Evolutionary conservation across 1,284 basidiomycete species (phyloP), one percentile per base, ranked within the genome.

Genomic region (Moesziomyces parantarcticus): DNA sequence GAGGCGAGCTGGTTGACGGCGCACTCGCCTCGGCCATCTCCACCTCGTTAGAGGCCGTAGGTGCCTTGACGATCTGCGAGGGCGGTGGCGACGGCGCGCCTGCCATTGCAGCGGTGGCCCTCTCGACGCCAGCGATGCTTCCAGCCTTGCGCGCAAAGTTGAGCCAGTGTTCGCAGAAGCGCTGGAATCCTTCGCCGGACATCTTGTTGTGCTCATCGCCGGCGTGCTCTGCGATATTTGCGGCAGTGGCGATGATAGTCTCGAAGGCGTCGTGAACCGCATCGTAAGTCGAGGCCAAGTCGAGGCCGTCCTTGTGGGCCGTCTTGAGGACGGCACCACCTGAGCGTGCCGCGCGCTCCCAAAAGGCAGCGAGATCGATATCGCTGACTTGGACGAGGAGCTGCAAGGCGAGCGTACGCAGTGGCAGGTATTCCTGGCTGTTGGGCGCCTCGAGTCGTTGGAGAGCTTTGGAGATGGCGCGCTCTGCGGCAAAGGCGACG

Each of bases 91-190:
- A 16, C 26, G n/a, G 22, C 14, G 25, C 22, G 9, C 43, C 32
- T 26, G 65, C 50, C 57, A 70, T 49, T 14, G 56, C 69, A 23
- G 52, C 56, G 10, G 59, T 63, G 13, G 69, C 69, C 11, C 63
- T 58, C 11, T 72, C 69, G 18, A 72, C 50, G 10, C 69, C 62
- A n/a, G 22, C 22, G 7, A 56, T 46, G 54, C 60, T 67, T 20
- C 70, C 60, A 1, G 58, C 69, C 45, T 64, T 63, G n/a, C 54
- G 53, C 1, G 75, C 75, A 32, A 75, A 60, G 23, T 48, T 61
- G 44, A 75, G 54, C 75, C 75, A 77, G 23, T 59, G 49, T 36
- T 77, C 75, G 64, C 70, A 69, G 29, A 77, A 77, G 40, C 49
- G 68, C 50, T 52, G 52, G 45, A 52, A 74, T 13, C 61, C 74